These are phyloP conservation scores for Globisporangium perplexum DNA, from an alignment of 352 stramenopile species.

Conservation along the genomic window DNA sequence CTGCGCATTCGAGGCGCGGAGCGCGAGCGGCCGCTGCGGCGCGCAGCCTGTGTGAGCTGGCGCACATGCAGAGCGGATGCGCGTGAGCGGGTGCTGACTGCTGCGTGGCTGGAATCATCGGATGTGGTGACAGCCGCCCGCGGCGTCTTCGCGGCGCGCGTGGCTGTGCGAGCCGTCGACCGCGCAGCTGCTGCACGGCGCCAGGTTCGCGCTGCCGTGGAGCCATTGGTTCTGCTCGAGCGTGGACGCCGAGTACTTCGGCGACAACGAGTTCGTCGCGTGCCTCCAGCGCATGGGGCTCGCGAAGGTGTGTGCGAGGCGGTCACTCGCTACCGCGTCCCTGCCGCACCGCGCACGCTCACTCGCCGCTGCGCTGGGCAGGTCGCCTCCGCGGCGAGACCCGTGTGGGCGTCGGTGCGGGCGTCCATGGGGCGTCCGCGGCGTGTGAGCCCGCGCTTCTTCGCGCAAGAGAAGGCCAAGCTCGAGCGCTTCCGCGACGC, in stretches of 20 bases:
- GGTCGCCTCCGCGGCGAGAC: slow-evolving; percentile 41
- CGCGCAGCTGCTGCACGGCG: background rate
- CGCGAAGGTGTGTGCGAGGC: slow-evolving; percentile 43
- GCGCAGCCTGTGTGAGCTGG: no score
- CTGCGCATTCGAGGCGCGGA: slow-evolving; percentile 17
- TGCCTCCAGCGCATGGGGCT: slow-evolving; percentile 64
- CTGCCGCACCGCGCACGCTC: no score
- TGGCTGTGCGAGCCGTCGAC: slow-evolving; percentile 1
- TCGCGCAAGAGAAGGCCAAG: slow-evolving; percentile 63
- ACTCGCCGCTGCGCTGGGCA: slow-evolving; percentile 5
- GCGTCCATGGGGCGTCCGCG: slow-evolving; percentile 68
- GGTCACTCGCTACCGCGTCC: no score
- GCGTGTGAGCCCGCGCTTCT: slow-evolving; percentile 60
- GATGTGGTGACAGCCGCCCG: background rate
- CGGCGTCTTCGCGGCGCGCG: no score
- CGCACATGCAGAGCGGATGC: no score
- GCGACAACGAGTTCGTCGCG: slow-evolving; percentile 73
- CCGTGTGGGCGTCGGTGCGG: slow-evolving; percentile 74
- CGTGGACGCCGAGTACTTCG: slow-evolving; percentile 61
- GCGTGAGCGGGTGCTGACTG: no score
- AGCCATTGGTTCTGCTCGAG: slow-evolving; percentile 68
- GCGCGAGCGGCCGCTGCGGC: no score
- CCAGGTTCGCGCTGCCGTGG: slow-evolving; percentile 55
- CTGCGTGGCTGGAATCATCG: no score
- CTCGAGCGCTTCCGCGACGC: slow-evolving; percentile 48